Evolutionary conservation across 2,329 filamentous ascomycete genomes (phyloP).

Genomic region (Trichoderma sp.): DNA sequence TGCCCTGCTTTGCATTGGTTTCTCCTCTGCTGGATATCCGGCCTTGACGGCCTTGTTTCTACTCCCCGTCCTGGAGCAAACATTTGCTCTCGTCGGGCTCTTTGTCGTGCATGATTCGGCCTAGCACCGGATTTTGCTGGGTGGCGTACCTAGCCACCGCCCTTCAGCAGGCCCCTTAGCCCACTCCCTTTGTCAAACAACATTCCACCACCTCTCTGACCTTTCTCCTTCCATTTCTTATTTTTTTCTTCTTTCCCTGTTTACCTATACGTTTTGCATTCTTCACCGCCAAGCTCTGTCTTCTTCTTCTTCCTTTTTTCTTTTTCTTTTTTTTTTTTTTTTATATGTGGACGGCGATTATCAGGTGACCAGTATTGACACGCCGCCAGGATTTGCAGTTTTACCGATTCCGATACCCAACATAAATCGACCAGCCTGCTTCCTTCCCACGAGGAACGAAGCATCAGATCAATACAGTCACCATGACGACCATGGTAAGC

Average conservation of each 20-base stretch:
- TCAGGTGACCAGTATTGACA: neutral
- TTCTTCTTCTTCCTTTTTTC: too few species aligned
- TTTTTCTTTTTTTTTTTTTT: too few species aligned
- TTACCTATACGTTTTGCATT: neutral
- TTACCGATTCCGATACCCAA: neutral
- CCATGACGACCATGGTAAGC: slow-evolving; percentile 54
- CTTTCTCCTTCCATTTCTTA: neutral
- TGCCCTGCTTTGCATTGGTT: neutral
- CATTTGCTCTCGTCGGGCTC: slow-evolving; percentile 1
- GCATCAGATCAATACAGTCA: slow-evolving; percentile 26
- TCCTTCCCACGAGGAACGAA: slow-evolving; percentile 26
- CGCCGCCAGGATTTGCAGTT: neutral
- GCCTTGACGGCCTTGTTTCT: neutral
- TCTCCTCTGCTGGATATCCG: neutral
- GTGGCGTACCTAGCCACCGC: slow-evolving; percentile 16
- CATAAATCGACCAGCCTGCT: slow-evolving; percentile 18
- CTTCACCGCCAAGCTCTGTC: neutral
- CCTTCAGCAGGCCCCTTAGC: slow-evolving; percentile 13
- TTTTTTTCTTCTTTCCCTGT: neutral
- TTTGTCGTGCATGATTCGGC: slow-evolving; percentile 15
- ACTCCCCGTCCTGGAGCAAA: slow-evolving; percentile 3
- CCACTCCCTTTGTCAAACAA: slow-evolving; percentile 17
- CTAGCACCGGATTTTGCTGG: slow-evolving; percentile 18
- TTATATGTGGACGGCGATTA: neutral
- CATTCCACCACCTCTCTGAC: slow-evolving; percentile 13